phyloP scores from a whole-genome alignment of 352 stramenopile genomes.

The Phytopythium oedochilum region DNA sequence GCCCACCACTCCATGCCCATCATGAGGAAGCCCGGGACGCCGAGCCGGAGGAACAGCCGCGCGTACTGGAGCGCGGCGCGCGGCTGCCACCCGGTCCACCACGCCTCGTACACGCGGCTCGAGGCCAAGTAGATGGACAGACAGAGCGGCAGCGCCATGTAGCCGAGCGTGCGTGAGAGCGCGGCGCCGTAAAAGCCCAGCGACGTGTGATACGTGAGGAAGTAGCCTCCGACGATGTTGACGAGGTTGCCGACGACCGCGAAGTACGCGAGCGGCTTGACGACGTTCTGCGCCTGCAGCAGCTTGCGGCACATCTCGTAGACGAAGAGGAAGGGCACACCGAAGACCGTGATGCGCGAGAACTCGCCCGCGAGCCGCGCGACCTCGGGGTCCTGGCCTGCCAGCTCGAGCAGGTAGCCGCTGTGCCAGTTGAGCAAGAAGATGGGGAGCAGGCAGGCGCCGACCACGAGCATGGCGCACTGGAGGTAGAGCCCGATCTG shows the following conservation, averaged over 20 bases:
- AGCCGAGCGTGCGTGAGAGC: slow-evolving; percentile 59
- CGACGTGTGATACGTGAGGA: slow-evolving; percentile 76
- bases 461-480: slow-evolving; percentile 66
- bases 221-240: slow-evolving; percentile 67
- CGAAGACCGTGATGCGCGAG: slow-evolving; percentile 48
- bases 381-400: slow-evolving; percentile 67
- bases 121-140: slow-evolving; percentile 66
- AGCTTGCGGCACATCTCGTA: slow-evolving; percentile 88
- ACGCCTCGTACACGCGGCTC: slow-evolving; percentile 32
- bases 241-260: slow-evolving; percentile 70
- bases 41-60: slow-evolving; percentile 57
- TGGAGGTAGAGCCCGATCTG: slow-evolving; percentile 87
- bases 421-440: slow-evolving; percentile 78
- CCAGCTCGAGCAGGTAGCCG: slow-evolving; percentile 41
- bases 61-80: slow-evolving; percentile 44
- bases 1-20: slow-evolving; percentile 75
- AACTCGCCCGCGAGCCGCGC: slow-evolving; percentile 70
- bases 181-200: slow-evolving; percentile 76
- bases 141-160: slow-evolving; percentile 44
- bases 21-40: slow-evolving; percentile 68
- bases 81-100: slow-evolving; percentile 69
- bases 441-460: slow-evolving; percentile 42
- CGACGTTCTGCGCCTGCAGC: slow-evolving; percentile 82
- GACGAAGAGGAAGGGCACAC: slow-evolving; percentile 73
- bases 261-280: slow-evolving; percentile 78